Conservation (phyloP, 2,329 filamentous ascomycete genomes). For the Rachicladosporium sp. region DNA sequence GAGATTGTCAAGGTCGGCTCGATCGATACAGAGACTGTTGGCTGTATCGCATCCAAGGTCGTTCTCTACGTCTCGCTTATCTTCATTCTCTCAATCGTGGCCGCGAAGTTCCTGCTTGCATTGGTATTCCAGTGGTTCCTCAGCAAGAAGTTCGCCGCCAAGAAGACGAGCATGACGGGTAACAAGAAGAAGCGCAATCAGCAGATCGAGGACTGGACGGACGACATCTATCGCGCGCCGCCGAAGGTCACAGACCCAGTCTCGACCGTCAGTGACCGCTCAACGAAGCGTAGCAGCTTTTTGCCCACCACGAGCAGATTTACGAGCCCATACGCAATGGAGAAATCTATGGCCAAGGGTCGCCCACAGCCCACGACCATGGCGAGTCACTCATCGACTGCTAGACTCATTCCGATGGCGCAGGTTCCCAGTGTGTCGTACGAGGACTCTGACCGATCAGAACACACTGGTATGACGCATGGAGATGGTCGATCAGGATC, state of each 20-base stretch:
- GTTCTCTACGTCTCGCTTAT: slow-evolving; percentile 87
- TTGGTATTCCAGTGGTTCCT: slow-evolving; percentile 95
- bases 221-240: slow-evolving; percentile 91
- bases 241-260: slow-evolving; percentile 66
- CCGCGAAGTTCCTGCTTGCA: slow-evolving; percentile 76
- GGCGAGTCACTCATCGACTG: slow-evolving; percentile 73
- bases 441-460: slow-evolving; percentile 45
- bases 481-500: slow-evolving; percentile 20
- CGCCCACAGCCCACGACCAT: slow-evolving; percentile 70
- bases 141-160: slow-evolving; percentile 69
- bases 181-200: slow-evolving; percentile 74
- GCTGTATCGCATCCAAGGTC: slow-evolving; percentile 93
- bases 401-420: slow-evolving; percentile 49
- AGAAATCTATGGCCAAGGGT: slow-evolving; percentile 36
- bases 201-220: slow-evolving; percentile 95
- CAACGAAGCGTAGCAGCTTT: slow-evolving; percentile 75
- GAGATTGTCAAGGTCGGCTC: slow-evolving; percentile 93
- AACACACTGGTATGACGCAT: slow-evolving; percentile 40
- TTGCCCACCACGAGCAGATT: slow-evolving; percentile 90
- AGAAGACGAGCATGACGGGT: slow-evolving; percentile 70
- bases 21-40: slow-evolving; percentile 89
- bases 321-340: slow-evolving; percentile 74
- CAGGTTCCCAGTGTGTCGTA: slow-evolving; percentile 54
- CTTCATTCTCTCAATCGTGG: slow-evolving; percentile 83
- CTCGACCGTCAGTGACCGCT: slow-evolving; percentile 51